These are phyloP conservation scores for Cryphonectria japonica DNA, from an alignment of 2,329 filamentous ascomycete species.

Conservation along the genomic window DNA sequence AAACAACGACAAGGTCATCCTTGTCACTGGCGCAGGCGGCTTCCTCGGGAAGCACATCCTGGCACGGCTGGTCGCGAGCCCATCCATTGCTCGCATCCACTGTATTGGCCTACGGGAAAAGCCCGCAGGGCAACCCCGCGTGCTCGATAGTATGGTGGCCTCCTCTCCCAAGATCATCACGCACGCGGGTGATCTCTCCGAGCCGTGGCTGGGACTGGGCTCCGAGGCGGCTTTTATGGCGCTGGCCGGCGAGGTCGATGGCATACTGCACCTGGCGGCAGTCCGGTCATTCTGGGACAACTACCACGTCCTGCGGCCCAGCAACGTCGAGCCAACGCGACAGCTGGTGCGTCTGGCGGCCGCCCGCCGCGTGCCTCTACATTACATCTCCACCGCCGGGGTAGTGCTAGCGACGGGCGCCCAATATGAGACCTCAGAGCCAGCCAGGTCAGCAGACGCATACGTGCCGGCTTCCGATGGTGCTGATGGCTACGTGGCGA, in stretches of 20 bases:
- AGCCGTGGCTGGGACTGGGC: conserved; percentile 10
- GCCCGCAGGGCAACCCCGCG: background rate
- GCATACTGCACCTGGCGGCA: conserved; percentile 59
- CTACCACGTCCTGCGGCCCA: conserved; percentile 39
- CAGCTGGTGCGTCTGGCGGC: conserved; percentile 39
- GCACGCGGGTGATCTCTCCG: background rate
- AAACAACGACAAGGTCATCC: conserved; percentile 28
- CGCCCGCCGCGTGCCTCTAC: conserved; percentile 34
- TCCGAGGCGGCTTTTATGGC: background rate
- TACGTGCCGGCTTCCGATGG: conserved; percentile 9
- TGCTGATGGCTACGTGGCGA: conserved; percentile 6
- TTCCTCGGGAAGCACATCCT: conserved; percentile 47
- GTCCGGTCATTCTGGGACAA: conserved; percentile 42
- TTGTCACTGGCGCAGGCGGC: conserved; percentile 44
- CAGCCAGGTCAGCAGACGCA: background rate
- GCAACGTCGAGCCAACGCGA: conserved; percentile 43
- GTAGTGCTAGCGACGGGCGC: background rate
- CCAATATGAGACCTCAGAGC: background rate
- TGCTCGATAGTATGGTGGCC: background rate
- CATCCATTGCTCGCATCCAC: conserved; percentile 42
- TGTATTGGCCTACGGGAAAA: conserved; percentile 45
- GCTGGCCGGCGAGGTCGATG: conserved; percentile 14
- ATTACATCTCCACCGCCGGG: conserved; percentile 37
- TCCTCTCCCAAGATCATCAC: conserved; percentile 8
- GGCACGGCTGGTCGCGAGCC: conserved; percentile 38